Evolutionary conservation across 305 asterid genomes (phyloP), one percentile per base, ranked within the genome.

Genomic region (Fraxinus floribunda): DNA sequence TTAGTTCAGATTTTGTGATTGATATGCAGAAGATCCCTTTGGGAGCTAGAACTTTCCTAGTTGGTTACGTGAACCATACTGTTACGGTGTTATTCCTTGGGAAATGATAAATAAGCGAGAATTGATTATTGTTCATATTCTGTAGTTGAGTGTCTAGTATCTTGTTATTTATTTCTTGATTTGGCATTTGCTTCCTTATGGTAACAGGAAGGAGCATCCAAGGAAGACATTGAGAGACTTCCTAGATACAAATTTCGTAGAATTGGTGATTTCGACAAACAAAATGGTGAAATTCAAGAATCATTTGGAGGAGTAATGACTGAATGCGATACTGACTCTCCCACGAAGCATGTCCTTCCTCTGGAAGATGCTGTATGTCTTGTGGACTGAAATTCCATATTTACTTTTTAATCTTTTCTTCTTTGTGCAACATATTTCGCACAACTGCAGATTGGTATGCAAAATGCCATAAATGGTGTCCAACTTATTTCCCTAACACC

Each of bases 141-240:
- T 18, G 72, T 22, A 8, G 16, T 62, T 22, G 32, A 22, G 2
- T 29, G 30, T 30, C 30, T 10, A 41, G 77, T 34, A 5, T 4
- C 34, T 68, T 10, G 76, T 68, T 64, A 15, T 73, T 22, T 16
- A 1, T 55, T 83, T 78, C 71, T 26, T 57, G 78, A 24, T 70
- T 60, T 73, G 57, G n/a, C 35, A 66, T 66, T 39, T 22, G 41
- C 60, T 22, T 80, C 77, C 16, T 52, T 73, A 7, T 75, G 82
- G 35, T 73, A 80, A 24, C 90, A 96, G 99, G 99, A 96, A 89
- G 99, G 99, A 86, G 99, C 99, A 85, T 89, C 98, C 4, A 91
- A 92, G 90, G 98, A 96, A 84, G 99, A 92, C 81, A 93, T 96
- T n/a, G 97, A 94, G 76, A 90, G 94, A 57, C 89, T 96, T 41